These are phyloP conservation scores for Toxicodendron radicans DNA, from an alignment of 345 rosid species.

Conservation along the genomic window DNA sequence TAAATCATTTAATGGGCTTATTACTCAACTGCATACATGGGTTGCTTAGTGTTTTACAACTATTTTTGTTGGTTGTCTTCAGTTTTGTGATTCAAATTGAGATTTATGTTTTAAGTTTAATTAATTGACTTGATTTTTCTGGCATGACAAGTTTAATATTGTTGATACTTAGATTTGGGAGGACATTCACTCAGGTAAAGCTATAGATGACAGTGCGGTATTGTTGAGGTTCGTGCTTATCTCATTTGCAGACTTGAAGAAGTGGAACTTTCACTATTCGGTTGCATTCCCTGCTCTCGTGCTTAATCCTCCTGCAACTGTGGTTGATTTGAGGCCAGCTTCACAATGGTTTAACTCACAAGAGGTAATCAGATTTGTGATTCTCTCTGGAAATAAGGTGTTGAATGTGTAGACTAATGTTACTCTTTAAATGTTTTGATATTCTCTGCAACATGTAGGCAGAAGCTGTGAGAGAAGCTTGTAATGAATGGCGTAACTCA, in stretches of 20 bases:
- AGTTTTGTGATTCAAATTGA: neutral
- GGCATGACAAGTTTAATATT: neutral
- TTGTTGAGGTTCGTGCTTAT: conserved; percentile 81
- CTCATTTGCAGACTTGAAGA: conserved; percentile 84
- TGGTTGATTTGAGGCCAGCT: conserved; percentile 73
- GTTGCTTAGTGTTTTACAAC: neutral
- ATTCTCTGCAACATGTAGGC: conserved; percentile 42
- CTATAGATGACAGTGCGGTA: conserved; percentile 60
- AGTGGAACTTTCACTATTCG: conserved; percentile 88
- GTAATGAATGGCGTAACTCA: conserved; percentile 85
- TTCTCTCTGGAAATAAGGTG: neutral
- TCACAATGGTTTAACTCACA: conserved; percentile 63
- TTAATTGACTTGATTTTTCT: neutral
- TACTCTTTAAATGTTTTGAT: neutral
- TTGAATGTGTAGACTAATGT: neutral
- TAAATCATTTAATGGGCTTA: conserved; percentile 17
- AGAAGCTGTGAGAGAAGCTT: conserved; percentile 69
- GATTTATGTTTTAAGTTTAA: neutral
- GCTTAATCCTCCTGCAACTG: conserved; percentile 78
- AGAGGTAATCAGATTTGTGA: conserved; percentile 48
- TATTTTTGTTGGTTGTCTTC: neutral
- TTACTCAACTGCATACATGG: conserved; percentile 4
- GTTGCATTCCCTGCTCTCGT: conserved; percentile 88
- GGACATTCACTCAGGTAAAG: conserved; percentile 77
- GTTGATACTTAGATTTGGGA: conserved; percentile 75